Evolutionary conservation across 306 rosid genomes (phyloP).

Genomic region (Acacia melanoxylon): DNA sequence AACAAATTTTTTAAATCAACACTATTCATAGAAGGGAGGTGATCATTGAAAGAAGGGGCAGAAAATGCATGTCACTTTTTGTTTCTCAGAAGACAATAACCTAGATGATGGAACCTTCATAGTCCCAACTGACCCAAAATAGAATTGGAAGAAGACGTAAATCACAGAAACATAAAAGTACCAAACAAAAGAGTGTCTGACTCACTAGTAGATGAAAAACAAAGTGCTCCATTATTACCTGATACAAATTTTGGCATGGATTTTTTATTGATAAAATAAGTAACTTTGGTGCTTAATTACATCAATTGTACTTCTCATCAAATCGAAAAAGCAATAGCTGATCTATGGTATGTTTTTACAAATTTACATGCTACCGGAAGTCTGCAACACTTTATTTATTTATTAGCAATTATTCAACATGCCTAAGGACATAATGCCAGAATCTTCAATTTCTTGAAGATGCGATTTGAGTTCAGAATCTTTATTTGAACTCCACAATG

Average conservation of each 20-base stretch:
- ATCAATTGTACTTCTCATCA: background rate
- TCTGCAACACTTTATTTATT: background rate
- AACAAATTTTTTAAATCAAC: background rate
- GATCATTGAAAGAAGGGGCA: background rate
- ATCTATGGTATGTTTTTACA: background rate
- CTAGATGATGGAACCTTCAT: background rate
- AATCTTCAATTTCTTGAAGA: background rate
- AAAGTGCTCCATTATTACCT: background rate
- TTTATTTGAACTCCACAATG: conserved; percentile 11
- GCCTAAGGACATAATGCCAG: conserved; percentile 5
- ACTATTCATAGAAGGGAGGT: background rate
- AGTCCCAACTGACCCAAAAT: background rate
- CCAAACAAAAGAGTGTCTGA: background rate
- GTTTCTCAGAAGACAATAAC: background rate
- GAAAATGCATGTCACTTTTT: background rate
- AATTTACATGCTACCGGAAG: background rate
- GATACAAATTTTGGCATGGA: background rate
- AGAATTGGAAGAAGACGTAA: background rate
- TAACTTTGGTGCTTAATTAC: background rate
- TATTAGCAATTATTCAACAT: background rate
- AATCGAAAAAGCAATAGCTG: background rate
- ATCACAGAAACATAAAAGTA: background rate
- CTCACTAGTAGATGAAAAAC: background rate
- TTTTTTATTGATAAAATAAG: background rate
- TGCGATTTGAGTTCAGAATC: conserved; percentile 16